Percentiles rank a stretch among this genome's conserved stretches.
Conservation (phyloP, 1,284 basidiomycete genomes). For the Tremellales sp. region DNA sequence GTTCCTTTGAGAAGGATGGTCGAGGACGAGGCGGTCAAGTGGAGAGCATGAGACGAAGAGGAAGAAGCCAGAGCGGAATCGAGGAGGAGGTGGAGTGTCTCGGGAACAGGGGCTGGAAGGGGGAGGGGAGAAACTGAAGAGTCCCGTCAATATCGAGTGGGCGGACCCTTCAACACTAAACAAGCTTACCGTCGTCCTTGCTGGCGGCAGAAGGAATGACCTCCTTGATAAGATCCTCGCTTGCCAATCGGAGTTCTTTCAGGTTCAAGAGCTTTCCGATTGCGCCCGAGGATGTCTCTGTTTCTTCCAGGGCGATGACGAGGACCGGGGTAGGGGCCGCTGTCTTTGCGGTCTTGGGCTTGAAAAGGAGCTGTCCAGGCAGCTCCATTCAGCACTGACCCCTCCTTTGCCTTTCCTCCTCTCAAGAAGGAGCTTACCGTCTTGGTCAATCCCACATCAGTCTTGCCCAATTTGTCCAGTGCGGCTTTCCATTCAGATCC, state of each 20-base stretch:
- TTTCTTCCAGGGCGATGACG: slow-evolving; percentile 76
- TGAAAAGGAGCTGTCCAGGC: slow-evolving; percentile 45
- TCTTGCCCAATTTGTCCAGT: slow-evolving; percentile 37
- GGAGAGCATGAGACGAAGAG: slow-evolving; percentile 63
- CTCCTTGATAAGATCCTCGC: slow-evolving; percentile 78
- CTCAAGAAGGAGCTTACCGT: slow-evolving; percentile 28
- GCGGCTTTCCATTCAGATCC: slow-evolving; percentile 46
- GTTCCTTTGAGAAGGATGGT: slow-evolving; percentile 72
- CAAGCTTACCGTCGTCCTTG: slow-evolving; percentile 75
- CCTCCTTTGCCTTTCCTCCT: background rate
- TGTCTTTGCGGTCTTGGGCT: slow-evolving; percentile 69
- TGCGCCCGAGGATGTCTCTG: slow-evolving; percentile 67
- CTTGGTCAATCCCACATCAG: slow-evolving; percentile 37
- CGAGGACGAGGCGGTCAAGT: slow-evolving; percentile 63
- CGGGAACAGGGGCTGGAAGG: slow-evolving; percentile 64
- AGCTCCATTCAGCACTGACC: background rate
- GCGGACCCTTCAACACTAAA: background rate
- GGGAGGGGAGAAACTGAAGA: slow-evolving; percentile 70
- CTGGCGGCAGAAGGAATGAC: slow-evolving; percentile 64
- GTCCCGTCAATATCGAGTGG: slow-evolving; percentile 1
- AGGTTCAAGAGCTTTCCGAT: slow-evolving; percentile 78
- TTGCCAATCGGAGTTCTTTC: slow-evolving; percentile 86
- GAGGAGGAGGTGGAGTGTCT: slow-evolving; percentile 71
- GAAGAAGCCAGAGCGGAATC: slow-evolving; percentile 68
- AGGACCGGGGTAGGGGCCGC: slow-evolving; percentile 80